These are phyloP conservation scores for Eugenia klotzschiana DNA, from an alignment of 441 rosid species.

Conservation along the genomic window DNA sequence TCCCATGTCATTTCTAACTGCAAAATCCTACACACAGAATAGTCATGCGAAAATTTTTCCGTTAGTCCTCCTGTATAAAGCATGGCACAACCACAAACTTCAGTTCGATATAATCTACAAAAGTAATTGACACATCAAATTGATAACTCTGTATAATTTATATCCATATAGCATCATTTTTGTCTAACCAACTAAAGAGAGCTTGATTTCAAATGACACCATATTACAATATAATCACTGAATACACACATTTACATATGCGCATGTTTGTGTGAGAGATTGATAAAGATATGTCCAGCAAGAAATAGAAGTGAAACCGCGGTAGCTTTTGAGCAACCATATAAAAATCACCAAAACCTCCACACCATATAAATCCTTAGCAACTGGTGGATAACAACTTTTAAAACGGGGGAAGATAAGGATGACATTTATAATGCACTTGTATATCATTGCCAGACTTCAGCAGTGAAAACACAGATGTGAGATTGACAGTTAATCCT, in stretches of 20 bases:
- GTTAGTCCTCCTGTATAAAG: background rate
- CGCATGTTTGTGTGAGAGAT: background rate
- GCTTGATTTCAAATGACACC: background rate
- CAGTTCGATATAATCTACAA: background rate
- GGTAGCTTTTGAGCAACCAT: background rate
- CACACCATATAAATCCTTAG: background rate
- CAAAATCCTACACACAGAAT: conserved; percentile 51
- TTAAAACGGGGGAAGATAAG: background rate
- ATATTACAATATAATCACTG: background rate
- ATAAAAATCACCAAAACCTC: background rate
- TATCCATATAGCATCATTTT: background rate
- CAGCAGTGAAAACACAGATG: background rate
- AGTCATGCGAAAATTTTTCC: background rate
- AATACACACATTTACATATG: background rate
- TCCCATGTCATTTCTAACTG: conserved; percentile 92
- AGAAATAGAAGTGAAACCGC: background rate
- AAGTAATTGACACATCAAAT: background rate
- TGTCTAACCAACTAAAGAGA: background rate
- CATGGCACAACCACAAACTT: background rate
- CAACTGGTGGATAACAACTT: background rate
- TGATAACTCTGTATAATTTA: background rate
- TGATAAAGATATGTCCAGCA: background rate
- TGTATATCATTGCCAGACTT: background rate
- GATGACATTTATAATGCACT: background rate
- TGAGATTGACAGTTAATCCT: background rate